A percentile compares a stretch with the other conserved stretches of the same genome.
These are phyloP conservation scores for Diaporthe sp. DNA, from an alignment of 2,329 filamentous ascomycete genomes.

Conservation along the genomic window DNA sequence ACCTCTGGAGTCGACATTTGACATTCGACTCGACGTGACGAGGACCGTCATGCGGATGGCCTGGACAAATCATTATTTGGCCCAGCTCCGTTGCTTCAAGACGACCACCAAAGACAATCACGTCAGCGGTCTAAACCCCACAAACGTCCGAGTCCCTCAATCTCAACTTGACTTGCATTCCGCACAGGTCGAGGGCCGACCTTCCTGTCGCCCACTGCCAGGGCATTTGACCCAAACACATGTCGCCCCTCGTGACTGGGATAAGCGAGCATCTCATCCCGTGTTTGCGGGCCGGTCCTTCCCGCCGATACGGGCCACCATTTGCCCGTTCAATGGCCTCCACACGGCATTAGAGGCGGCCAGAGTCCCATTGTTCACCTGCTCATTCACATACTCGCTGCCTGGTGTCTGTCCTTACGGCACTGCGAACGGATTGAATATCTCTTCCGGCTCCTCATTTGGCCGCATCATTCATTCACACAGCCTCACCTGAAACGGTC, in stretches of 20 bases:
- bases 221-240: background rate
- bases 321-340: background rate
- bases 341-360: no score
- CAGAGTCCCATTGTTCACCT: background rate
- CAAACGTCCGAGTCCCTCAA: no score
- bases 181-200: background rate
- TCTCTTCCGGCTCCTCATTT: no score
- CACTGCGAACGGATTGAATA: background rate
- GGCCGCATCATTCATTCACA: background rate
- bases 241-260: background rate
- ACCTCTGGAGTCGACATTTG: background rate
- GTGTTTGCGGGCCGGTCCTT: slow-evolving; percentile 26
- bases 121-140: background rate
- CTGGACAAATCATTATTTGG: background rate
- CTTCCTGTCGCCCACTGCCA: background rate
- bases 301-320: background rate
- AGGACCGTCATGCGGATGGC: background rate
- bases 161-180: background rate
- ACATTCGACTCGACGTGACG: background rate
- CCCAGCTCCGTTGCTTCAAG: background rate
- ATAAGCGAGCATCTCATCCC: slow-evolving; percentile 23
- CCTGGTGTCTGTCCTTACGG: background rate
- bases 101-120: background rate
- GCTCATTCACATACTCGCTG: background rate
- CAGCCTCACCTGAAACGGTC: background rate